A percentile compares a stretch with the other conserved stretches of the same genome.
Conservation (phyloP, 148 eudicot species). For the Salicornia ramosissima region DNA sequence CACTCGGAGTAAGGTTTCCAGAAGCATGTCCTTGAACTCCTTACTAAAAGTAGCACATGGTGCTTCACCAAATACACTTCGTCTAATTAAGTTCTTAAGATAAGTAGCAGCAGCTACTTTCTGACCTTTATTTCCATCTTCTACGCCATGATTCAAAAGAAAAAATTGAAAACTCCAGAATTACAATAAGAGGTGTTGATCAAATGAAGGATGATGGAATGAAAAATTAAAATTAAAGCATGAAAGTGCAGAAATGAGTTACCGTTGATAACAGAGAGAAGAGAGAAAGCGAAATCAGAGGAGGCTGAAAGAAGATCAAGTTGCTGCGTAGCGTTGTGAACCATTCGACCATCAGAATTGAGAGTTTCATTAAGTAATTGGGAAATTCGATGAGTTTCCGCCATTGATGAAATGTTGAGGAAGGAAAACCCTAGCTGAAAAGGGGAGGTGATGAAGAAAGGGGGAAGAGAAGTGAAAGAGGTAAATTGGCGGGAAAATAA, state of each 20-base stretch:
- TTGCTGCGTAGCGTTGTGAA: slow-evolving; percentile 43
- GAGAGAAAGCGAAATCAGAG: slow-evolving; percentile 25
- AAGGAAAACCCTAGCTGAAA: slow-evolving; percentile 13
- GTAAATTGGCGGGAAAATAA: slow-evolving; percentile 19
- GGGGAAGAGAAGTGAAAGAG: neutral
- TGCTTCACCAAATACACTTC: slow-evolving; percentile 29
- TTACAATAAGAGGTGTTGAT: neutral
- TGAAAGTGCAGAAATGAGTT: slow-evolving; percentile 12
- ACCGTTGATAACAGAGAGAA: slow-evolving; percentile 33
- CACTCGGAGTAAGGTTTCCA: slow-evolving; percentile 46
- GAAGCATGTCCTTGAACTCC: slow-evolving; percentile 55
- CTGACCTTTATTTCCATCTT: slow-evolving; percentile 45
- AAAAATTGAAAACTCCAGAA: neutral
- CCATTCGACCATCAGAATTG: slow-evolving; percentile 41
- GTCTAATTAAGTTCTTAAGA: slow-evolving; percentile 62
- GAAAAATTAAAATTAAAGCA: neutral
- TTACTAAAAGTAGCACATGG: slow-evolving; percentile 32
- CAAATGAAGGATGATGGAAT: neutral
- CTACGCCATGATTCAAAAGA: slow-evolving; percentile 17
- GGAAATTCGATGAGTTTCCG: slow-evolving; percentile 38
- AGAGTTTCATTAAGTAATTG: slow-evolving; percentile 49
- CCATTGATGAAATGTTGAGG: slow-evolving; percentile 22
- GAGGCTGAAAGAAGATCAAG: slow-evolving; percentile 34
- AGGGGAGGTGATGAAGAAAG: neutral
- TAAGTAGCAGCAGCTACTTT: slow-evolving; percentile 73